These are phyloP conservation scores for Rhizopogon salebrosus DNA, from an alignment of 768 basidiomycete genomes.

Conservation along the genomic window DNA sequence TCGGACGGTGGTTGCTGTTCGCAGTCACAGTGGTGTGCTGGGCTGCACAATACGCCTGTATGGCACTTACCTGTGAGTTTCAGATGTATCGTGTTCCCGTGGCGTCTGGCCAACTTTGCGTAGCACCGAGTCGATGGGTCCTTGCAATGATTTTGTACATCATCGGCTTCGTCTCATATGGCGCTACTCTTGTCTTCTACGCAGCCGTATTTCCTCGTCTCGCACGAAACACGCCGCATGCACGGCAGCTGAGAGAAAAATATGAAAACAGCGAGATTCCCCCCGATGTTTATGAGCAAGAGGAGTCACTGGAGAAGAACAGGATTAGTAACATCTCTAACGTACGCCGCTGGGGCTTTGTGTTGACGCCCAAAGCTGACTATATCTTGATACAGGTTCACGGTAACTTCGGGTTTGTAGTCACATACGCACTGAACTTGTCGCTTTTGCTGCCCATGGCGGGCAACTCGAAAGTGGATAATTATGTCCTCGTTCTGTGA, in stretches of 20 bases:
- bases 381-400: conserved; percentile 44
- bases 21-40: conserved; percentile 70
- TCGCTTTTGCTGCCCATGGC: conserved; percentile 58
- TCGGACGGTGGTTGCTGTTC: conserved; percentile 77
- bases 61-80: conserved; percentile 62
- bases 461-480: conserved; percentile 59
- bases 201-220: conserved; percentile 75
- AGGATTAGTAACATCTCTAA: conserved; percentile 81
- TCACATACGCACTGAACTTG: conserved; percentile 62
- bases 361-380: not conserved
- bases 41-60: conserved; percentile 74
- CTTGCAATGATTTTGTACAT: conserved; percentile 76
- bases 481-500: conserved; percentile 69
- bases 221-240: conserved; percentile 68
- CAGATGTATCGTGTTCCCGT: not conserved
- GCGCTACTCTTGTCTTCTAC: conserved; percentile 79
- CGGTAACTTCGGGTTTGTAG: conserved; percentile 72
- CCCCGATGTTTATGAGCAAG: conserved; percentile 59
- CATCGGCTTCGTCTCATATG: conserved; percentile 73
- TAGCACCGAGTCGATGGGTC: conserved; percentile 68
- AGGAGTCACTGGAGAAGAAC: conserved; percentile 81
- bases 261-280: conserved; percentile 57
- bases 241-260: conserved; percentile 48
- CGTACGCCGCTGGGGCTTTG: conserved; percentile 32
- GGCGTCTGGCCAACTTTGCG: not conserved